Conservation (phyloP, 345 rosid species). For the Sisymbrium altissimum region DNA sequence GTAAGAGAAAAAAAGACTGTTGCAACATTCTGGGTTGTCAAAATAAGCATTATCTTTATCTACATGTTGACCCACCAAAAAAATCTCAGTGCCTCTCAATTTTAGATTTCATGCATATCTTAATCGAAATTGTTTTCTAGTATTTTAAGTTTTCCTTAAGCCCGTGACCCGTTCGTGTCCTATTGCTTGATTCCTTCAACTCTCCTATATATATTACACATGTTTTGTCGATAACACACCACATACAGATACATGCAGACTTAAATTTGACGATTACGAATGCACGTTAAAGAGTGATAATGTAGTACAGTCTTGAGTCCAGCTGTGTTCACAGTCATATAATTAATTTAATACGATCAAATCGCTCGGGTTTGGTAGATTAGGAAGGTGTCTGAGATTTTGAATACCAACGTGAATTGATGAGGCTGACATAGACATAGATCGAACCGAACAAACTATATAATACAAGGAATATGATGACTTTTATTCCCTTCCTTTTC, state of each 20-base stretch:
- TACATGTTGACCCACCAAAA: conserved; percentile 27
- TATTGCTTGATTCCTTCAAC: conserved; percentile 15
- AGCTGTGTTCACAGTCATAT: neutral
- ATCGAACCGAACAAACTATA: neutral
- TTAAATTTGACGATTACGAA: conserved; percentile 6
- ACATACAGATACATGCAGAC: conserved; percentile 7
- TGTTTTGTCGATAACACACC: neutral
- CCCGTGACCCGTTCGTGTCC: conserved; percentile 34
- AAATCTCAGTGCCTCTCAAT: conserved; percentile 20
- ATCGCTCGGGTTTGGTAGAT: neutral
- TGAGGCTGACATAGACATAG: conserved; percentile 6
- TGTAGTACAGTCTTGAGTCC: neutral
- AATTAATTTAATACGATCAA: neutral
- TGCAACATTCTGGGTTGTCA: conserved; percentile 6
- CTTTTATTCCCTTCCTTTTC: neutral
- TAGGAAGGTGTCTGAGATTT: neutral
- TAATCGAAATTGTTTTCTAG: neutral
- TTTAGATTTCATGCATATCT: neutral
- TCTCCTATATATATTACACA: neutral
- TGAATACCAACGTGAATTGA: neutral
- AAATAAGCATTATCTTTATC: conserved; percentile 10
- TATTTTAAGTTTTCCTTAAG: neutral
- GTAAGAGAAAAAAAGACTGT: neutral
- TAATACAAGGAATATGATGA: neutral
- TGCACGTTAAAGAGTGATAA: neutral